Conservation (phyloP, 2,329 filamentous ascomycete species). For the Trichoderma citrinoviride region DNA sequence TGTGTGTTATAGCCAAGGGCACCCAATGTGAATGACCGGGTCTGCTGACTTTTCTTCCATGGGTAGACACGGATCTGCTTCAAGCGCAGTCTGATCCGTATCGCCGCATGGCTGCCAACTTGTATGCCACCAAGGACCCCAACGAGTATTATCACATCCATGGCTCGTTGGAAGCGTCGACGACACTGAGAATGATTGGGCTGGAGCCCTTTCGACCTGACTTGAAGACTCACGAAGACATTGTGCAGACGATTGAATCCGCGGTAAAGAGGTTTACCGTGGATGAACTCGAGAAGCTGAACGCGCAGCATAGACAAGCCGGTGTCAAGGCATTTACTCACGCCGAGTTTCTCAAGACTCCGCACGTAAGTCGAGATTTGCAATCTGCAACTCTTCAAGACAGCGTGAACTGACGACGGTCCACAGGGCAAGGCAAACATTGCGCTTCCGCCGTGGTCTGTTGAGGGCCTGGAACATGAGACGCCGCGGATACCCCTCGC, state of each 20-base stretch:
- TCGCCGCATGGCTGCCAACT: constrained; percentile 68
- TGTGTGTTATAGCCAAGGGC: constrained; percentile 9
- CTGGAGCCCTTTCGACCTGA: constrained; percentile 60
- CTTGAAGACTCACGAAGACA: constrained; percentile 57
- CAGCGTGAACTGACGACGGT: neutral
- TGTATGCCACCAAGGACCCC: constrained; percentile 65
- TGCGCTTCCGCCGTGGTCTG: constrained; percentile 46
- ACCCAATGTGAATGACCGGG: neutral
- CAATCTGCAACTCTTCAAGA: neutral
- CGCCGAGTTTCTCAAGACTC: constrained; percentile 56
- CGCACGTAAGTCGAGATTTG: constrained; percentile 34
- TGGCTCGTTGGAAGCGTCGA: constrained; percentile 69
- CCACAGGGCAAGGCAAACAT: constrained; percentile 46
- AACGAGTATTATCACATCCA: constrained; percentile 74
- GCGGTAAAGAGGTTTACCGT: constrained; percentile 55
- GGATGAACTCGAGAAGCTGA: constrained; percentile 57
- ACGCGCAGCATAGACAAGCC: constrained; percentile 55
- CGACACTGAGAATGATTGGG: constrained; percentile 67
- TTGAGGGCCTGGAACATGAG: constrained; percentile 49
- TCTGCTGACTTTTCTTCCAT: neutral
- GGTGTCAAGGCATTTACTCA: constrained; percentile 59
- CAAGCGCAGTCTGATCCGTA: constrained; percentile 69
- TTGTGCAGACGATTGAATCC: constrained; percentile 57
- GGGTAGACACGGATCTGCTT: constrained; percentile 66
- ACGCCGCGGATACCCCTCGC: constrained; percentile 48